Evolutionary conservation across 768 basidiomycete genomes (phyloP), one percentile per base, ranked within the genome.

Genomic region (Sistotremastrum suecicum): DNA sequence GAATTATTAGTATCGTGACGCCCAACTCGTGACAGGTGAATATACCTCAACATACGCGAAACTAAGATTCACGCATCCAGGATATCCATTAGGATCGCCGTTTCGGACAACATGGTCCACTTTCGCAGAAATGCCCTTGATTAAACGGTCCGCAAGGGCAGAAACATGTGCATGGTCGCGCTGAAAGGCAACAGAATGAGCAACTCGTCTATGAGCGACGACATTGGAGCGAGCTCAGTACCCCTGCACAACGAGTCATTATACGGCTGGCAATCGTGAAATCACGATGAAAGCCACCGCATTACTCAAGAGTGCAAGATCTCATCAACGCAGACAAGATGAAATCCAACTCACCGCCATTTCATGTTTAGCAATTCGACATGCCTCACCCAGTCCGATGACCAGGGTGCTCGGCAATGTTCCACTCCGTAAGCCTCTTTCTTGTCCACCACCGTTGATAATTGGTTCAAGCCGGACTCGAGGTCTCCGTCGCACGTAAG

Each of bases 371-470:
- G 94, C 91, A 58, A 99, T 76, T 48, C 90, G 76, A 44, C 89
- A 88, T 34, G 95, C 94, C 63, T 92, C 95, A 4, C 95, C 95
- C 36, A 99, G 64, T 4, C 95, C 95, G 32, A 97, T 91, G 7
- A 78, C 83, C 46, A 99, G 67, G 1, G 85, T 71, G 9, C 91
- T 79, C 1, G 95, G 78, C 8, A 99, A 68, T 0, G 95, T 99
- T n/a, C 95, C 95, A 53, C 87, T 90, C 47, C 95, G 68, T 56
- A 99, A 63, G 1, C 95, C 95, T 46, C 95, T 75, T 66, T 99
- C 95, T 64, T 99, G 95, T 7, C 95, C 95, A 51, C 95, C 95
- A 48, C 95, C 95, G 54, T 78, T 89, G 44, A 99, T 64, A 53
- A 99, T 84, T 1, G 95, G 95, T 58, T 98, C 95, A 54, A 98